Percentiles rank a stretch among this genome's conserved stretches.
Conservation (phyloP, 805 yeast species). For the Kodamaea kakaduensis region DNA sequence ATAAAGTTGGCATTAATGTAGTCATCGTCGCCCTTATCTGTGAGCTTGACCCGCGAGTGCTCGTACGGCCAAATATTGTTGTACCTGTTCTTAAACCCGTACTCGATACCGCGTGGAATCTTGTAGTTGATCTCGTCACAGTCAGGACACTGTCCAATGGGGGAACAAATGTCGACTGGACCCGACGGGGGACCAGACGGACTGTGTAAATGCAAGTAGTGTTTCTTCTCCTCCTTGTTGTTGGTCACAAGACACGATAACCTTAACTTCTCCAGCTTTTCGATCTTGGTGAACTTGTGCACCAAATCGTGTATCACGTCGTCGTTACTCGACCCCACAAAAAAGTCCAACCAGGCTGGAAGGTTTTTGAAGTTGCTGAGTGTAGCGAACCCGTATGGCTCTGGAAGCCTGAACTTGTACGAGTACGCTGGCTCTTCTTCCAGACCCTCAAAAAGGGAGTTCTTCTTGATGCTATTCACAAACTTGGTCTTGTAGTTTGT, state of each 20-base stretch:
- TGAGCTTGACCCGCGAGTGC: conserved; percentile 40
- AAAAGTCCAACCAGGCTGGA: conserved; percentile 33
- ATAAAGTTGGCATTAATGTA: conserved; percentile 46
- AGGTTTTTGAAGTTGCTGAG: conserved; percentile 11
- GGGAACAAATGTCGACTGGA: conserved; percentile 30
- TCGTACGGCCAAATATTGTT: conserved; percentile 48
- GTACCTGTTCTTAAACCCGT: conserved; percentile 31
- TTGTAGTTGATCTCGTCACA: conserved; percentile 39
- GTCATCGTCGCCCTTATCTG: conserved; percentile 27
- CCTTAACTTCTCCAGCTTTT: conserved; percentile 35
- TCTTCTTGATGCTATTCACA: conserved; percentile 33
- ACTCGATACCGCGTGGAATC: conserved; percentile 43
- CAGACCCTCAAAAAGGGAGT: conserved; percentile 14
- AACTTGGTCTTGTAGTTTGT: conserved; percentile 34
- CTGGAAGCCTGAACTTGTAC: conserved; percentile 11
- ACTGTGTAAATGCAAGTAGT: conserved; percentile 6
- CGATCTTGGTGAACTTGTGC: conserved; percentile 35
- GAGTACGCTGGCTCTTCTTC: conserved; percentile 6
- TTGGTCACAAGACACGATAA: conserved; percentile 18
- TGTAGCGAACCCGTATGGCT: background rate
- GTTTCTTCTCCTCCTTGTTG: conserved; percentile 5
- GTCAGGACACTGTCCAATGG: conserved; percentile 39
- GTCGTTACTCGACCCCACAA: conserved; percentile 17
- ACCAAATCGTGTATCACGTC: conserved; percentile 23
- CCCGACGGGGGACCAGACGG: conserved; percentile 8